Conservation (phyloP, 192 early-diverging fungal genomes). For the Entrophospora sp. region DNA sequence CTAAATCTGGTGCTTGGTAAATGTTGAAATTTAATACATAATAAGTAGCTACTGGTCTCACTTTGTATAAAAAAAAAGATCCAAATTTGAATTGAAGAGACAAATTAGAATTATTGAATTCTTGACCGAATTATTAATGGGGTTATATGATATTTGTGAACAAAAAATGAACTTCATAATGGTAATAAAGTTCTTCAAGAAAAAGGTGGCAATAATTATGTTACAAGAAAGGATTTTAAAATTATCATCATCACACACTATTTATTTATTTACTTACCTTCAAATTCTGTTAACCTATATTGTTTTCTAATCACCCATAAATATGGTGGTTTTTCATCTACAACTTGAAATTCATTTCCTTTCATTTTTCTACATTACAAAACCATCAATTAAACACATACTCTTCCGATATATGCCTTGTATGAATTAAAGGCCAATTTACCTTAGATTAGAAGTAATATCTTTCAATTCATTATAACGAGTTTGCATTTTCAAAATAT, state of each 20-base stretch:
- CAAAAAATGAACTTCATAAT: too few relatives aligned
- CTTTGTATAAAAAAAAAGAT: conserved; percentile 16
- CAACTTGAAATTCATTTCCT: conserved; percentile 68
- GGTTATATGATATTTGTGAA: neutral
- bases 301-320: conserved; percentile 69
- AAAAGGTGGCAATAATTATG: neutral
- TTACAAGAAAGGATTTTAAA: neutral
- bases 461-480: conserved; percentile 63
- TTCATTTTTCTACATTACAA: conserved; percentile 49
- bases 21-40: conserved; percentile 66
- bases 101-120: neutral
- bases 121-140: neutral
- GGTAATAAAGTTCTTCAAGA: too few relatives aligned
- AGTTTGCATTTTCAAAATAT: conserved; percentile 71
- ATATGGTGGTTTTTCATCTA: conserved; percentile 53
- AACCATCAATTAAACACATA: neutral
- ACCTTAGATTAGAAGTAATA: conserved; percentile 36
- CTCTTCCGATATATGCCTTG: too few relatives aligned
- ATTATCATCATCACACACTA: neutral
- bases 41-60: conserved; percentile 50
- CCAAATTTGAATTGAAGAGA: neutral
- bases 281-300: conserved; percentile 44
- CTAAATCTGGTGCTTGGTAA: conserved; percentile 63
- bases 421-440: too few relatives aligned
- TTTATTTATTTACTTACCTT: conserved; percentile 29